These are phyloP conservation scores for Penicillium paxilli DNA, from an alignment of 495 filamentous ascomycete species.

Conservation along the genomic window DNA sequence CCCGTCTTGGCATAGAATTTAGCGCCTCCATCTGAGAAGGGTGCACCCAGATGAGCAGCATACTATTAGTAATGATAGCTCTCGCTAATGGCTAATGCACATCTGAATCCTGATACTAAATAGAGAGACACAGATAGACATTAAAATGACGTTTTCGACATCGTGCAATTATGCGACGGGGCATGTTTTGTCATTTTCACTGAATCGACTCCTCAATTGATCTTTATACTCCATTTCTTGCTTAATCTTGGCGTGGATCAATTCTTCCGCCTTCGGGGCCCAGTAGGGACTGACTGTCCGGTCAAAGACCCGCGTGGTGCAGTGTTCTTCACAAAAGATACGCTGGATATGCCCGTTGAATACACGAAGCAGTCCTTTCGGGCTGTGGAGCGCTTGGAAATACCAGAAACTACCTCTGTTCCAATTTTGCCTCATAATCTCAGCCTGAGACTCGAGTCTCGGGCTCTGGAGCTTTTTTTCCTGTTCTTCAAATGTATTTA, in stretches of 20 bases:
- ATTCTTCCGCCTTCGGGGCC: not conserved
- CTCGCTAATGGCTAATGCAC: too few species aligned
- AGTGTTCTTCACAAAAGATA: slow-evolving; percentile 1
- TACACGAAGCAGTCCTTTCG: slow-evolving; percentile 19
- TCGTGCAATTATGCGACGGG: not conserved
- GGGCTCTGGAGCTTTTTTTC: not conserved
- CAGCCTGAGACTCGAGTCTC: not conserved
- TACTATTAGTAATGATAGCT: too few species aligned
- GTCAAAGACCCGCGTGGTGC: not conserved
- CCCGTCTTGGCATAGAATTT: not conserved
- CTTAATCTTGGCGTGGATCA: not conserved
- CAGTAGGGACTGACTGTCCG: slow-evolving; percentile 1
- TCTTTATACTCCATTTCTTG: not conserved
- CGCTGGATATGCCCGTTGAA: slow-evolving; percentile 18
- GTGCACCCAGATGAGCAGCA: too few species aligned
- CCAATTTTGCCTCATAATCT: slow-evolving; percentile 20
- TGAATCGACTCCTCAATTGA: not conserved
- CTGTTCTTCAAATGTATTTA: slow-evolving; percentile 8
- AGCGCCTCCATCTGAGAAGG: too few species aligned
- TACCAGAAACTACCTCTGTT: slow-evolving; percentile 24
- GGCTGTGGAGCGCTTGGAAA: slow-evolving; percentile 26
- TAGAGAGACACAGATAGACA: not conserved
- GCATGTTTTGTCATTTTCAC: not conserved
- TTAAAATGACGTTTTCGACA: not conserved
- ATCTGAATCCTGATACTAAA: too few species aligned